Conservation (phyloP, 2,329 filamentous ascomycete species). For the Sarocladium oryzae region DNA sequence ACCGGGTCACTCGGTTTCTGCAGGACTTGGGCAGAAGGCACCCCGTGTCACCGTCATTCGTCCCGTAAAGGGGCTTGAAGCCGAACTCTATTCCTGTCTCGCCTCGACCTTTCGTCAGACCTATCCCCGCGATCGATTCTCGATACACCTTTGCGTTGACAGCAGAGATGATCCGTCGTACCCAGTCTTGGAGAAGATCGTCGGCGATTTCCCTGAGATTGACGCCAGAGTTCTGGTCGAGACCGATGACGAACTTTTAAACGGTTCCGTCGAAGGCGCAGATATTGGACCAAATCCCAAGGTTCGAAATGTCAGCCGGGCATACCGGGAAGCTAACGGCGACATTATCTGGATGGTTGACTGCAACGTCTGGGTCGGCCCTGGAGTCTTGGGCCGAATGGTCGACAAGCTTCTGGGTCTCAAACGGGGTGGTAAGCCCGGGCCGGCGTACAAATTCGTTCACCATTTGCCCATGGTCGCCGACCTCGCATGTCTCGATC, state of each 20-base stretch:
- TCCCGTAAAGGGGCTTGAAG: constrained; percentile 88
- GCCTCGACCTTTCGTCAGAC: constrained; percentile 76
- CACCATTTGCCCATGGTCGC: constrained; percentile 88
- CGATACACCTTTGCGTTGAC: constrained; percentile 76
- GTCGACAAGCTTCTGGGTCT: constrained; percentile 79
- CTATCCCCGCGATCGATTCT: constrained; percentile 71
- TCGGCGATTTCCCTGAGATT: constrained; percentile 64
- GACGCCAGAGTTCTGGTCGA: constrained; percentile 74
- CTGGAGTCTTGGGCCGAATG: constrained; percentile 76
- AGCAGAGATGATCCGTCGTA: constrained; percentile 70
- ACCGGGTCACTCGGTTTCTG: constrained; percentile 43
- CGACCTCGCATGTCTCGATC: constrained; percentile 47
- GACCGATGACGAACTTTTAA: constrained; percentile 55
- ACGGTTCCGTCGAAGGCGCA: constrained; percentile 18
- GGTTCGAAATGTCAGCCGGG: constrained; percentile 90
- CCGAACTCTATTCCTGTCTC: constrained; percentile 85
- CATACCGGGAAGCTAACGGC: constrained; percentile 79
- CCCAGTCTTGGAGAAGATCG: constrained; percentile 62
- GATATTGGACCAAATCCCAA: constrained; percentile 94
- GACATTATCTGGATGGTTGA: constrained; percentile 93
- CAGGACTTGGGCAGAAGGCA: constrained; percentile 44
- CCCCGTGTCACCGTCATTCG: constrained; percentile 88
- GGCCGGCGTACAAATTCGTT: constrained; percentile 76
- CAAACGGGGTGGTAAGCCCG: constrained; percentile 36
- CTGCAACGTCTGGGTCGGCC: constrained; percentile 90